phyloP scores from a whole-genome alignment of 2,329 filamentous ascomycete species.

The Aureobasidium sp. region DNA sequence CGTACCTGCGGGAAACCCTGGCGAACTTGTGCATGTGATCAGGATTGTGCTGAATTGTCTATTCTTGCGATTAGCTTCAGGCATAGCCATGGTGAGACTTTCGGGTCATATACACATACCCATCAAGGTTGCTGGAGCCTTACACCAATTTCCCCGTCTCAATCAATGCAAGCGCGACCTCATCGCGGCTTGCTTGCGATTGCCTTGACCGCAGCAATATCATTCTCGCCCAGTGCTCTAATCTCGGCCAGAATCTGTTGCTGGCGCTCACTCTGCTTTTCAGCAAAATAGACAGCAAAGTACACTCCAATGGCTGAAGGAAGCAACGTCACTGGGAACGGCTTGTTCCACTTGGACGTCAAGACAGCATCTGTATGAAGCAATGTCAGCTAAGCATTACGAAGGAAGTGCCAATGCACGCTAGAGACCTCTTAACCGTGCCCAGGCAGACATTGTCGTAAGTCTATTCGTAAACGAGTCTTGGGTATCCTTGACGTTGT shows the following conservation, averaged over 20 bases:
- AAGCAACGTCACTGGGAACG: constrained; percentile 27
- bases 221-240: constrained; percentile 21
- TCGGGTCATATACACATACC: not conserved
- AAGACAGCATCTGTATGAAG: constrained; percentile 22
- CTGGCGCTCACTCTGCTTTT: constrained; percentile 27
- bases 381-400: not conserved
- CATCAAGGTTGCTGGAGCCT: not conserved
- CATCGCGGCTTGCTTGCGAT: constrained; percentile 15
- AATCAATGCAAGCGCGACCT: not conserved
- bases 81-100: not conserved
- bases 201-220: constrained; percentile 14
- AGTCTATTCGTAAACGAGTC: not conserved
- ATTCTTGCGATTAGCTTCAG: not conserved
- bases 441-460: constrained; percentile 8
- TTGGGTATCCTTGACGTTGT: not conserved
- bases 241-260: constrained; percentile 25
- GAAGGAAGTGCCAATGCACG: not conserved
- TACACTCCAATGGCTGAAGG: constrained; percentile 28
- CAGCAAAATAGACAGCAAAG: constrained; percentile 24
- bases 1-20: not conserved
- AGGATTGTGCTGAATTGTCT: not conserved
- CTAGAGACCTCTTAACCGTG: constrained; percentile 4
- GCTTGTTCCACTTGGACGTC: constrained; percentile 29
- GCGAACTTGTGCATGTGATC: not conserved
- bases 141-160: not conserved